Evolutionary conservation across 2,329 filamentous ascomycete species (phyloP), one percentile per base, ranked within the genome.

Genomic region (Arthrobotrys sphaeroides): DNA sequence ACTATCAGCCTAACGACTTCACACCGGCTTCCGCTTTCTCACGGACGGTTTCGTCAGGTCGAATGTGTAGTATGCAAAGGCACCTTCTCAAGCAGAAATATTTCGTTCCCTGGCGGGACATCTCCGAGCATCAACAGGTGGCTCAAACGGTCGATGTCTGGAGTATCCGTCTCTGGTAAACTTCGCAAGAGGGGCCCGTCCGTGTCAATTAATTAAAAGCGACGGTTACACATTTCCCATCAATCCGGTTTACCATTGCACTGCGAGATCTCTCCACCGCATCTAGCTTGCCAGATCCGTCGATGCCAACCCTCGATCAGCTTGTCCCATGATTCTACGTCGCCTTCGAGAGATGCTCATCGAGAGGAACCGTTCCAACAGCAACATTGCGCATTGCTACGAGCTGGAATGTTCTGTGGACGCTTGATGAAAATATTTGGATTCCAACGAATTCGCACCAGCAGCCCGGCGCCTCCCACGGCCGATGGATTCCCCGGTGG

Each of bases 251-350:
- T 47, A 18, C 28, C 24, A 47, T 49, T 43, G 31, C 9, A 16
- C 16, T 42, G 13, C 31, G 1, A 59, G 55, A 61, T 43, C 43
- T n/a, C n/a, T 49, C 31, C 53, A 36, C 55, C 55, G 55, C 66
- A 42, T 70, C 53, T 24, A 70, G 33, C 55, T 70, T 62, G 36
- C 66, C 55, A 70, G 66, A 70, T 70, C 66, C 66, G 66, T 70
- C 66, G 43, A 70, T n/a, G 22, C 40, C 43, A 53, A 53, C 43
- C n/a, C n/a, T n/a, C n/a, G n/a, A 43, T 51, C 36, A 1, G 45
- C 36, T 49, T 38, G 49, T 59, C 38, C 22, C 40, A 38, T 53
- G 31, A 42, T 51, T 28, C 33, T 51, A 67, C 31, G 43, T 47
- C 16, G 9, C 36, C 43, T 49, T 47, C 28, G 55, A 61, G 55